Percentiles rank a stretch among this genome's conserved stretches.
These are phyloP conservation scores for Salvia sclarea DNA, from an alignment of 305 asterid genomes.

Conservation along the genomic window DNA sequence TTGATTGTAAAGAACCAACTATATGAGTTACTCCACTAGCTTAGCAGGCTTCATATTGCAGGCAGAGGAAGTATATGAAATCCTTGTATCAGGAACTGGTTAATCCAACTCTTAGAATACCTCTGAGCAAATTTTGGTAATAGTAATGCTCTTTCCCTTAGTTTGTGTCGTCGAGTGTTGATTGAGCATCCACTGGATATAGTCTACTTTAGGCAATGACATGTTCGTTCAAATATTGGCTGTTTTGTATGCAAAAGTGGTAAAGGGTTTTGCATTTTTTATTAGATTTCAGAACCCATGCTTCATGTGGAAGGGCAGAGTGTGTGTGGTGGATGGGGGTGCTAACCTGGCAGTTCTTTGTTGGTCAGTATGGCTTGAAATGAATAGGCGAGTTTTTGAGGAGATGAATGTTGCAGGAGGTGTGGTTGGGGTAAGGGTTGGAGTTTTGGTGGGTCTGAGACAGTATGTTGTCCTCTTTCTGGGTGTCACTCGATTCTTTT, in stretches of 20 bases:
- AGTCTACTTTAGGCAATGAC: background rate
- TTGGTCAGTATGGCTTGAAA: background rate
- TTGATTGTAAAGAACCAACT: background rate
- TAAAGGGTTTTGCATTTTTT: background rate
- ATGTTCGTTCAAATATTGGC: background rate
- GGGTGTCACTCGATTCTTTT: background rate
- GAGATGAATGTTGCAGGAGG: background rate
- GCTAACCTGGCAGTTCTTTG: background rate
- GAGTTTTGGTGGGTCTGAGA: background rate
- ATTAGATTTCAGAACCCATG: background rate
- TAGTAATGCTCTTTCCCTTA: background rate
- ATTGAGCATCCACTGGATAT: background rate
- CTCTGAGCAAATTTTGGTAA: background rate
- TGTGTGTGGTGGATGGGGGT: background rate
- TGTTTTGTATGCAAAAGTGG: background rate
- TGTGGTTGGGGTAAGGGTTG: background rate
- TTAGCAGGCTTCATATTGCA: constrained; percentile 2
- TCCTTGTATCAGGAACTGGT: constrained; percentile 5
- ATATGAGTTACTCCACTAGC: background rate
- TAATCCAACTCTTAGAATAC: background rate
- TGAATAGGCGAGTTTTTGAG: background rate
- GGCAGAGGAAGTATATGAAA: background rate
- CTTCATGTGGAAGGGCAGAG: background rate
- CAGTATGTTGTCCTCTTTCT: background rate
- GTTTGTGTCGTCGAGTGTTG: background rate